Conservation (phyloP, 2,329 filamentous ascomycete species). For the Penicillium sp. region DNA sequence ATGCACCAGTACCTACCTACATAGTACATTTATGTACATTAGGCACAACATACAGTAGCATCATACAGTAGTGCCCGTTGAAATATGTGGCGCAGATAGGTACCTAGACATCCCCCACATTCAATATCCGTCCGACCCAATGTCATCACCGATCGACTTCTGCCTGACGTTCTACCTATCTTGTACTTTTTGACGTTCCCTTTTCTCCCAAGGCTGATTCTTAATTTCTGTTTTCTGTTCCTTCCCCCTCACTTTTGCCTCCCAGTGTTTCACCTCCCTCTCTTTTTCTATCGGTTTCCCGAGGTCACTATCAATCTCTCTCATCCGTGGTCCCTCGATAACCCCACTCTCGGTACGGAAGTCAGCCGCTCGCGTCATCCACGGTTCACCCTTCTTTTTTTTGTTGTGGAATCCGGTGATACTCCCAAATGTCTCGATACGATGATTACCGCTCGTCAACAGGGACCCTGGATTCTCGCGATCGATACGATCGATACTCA, state of each 20-base stretch:
- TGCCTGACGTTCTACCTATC: slow-evolving; percentile 20
- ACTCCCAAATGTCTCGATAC: slow-evolving; percentile 37
- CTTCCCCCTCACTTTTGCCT: background rate
- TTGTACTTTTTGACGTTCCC: background rate
- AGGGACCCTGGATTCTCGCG: slow-evolving; percentile 38
- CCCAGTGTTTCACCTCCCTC: background rate
- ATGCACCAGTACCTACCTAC: background rate
- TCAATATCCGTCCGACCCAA: slow-evolving; percentile 2
- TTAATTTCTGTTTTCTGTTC: slow-evolving; percentile 4
- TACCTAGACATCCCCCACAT: background rate
- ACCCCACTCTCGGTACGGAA: slow-evolving; percentile 27
- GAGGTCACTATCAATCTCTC: background rate
- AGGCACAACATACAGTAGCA: slow-evolving; percentile 1
- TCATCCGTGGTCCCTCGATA: slow-evolving; percentile 20
- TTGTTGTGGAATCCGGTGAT: slow-evolving; percentile 4
- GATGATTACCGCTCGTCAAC: slow-evolving; percentile 39
- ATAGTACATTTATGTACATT: slow-evolving; percentile 8
- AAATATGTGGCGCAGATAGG: slow-evolving; percentile 3
- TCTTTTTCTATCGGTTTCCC: background rate
- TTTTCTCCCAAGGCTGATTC: slow-evolving; percentile 17
- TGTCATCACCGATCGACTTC: slow-evolving; percentile 21
- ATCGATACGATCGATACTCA: slow-evolving; percentile 44
- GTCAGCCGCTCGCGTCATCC: slow-evolving; percentile 40
- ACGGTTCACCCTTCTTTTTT: slow-evolving; percentile 28
- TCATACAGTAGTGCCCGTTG: slow-evolving; percentile 1